Conservation (phyloP, 495 filamentous ascomycete species). For the Trichodelitschia bisporula region DNA sequence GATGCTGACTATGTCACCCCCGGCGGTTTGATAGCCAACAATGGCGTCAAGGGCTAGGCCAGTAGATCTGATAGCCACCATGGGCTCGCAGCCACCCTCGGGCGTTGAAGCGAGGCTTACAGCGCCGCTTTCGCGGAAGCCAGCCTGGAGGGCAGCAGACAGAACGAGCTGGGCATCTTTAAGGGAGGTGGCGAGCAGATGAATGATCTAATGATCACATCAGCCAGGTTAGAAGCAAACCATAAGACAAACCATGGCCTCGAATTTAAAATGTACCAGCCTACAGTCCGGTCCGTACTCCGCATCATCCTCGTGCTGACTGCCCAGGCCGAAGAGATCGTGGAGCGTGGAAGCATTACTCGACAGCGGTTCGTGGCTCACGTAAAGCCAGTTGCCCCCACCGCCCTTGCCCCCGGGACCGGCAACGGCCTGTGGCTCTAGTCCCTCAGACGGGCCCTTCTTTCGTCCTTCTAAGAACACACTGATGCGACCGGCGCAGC, state of each 20-base stretch:
- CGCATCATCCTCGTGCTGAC: constrained; percentile 1
- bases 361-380: constrained; percentile 31
- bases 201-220: constrained; percentile 44
- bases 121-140: constrained; percentile 76
- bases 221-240: constrained; percentile 1
- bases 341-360: constrained; percentile 2
- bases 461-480: constrained; percentile 65
- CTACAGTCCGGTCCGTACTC: constrained; percentile 4
- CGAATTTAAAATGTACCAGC: constrained; percentile 75
- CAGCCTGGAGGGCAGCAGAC: constrained; percentile 47
- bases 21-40: constrained; percentile 30
- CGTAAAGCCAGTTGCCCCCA: constrained; percentile 64
- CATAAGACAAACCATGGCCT: constrained; percentile 52
- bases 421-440: constrained; percentile 1
- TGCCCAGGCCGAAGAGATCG: constrained; percentile 3
- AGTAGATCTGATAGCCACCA: constrained; percentile 61
- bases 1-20: constrained; percentile 12
- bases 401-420: constrained; percentile 50
- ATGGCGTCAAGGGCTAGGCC: constrained; percentile 59
- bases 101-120: constrained; percentile 23
- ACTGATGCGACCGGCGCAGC: constrained; percentile 61
- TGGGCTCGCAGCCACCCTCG: constrained; percentile 20
- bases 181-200: constrained; percentile 51
- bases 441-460: constrained; percentile 7
- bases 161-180: constrained; percentile 47